Evolutionary conservation across 805 yeast species (phyloP).

Genomic region (Candida schatavii): DNA sequence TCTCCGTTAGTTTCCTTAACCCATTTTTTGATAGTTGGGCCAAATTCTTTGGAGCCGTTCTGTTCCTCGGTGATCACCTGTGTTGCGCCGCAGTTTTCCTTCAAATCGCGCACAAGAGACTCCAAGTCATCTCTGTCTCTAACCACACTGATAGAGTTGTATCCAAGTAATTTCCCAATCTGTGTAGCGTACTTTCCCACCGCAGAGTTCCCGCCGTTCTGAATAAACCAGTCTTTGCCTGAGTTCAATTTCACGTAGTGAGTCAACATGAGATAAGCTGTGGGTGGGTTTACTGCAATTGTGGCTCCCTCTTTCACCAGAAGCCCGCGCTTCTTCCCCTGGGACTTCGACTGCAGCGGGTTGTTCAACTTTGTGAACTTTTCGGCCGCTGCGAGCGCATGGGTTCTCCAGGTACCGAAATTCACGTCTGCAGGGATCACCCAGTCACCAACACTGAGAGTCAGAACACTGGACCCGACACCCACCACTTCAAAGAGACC

Average conservation of each 20-base stretch:
- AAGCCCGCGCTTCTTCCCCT: constrained; percentile 30
- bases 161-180: constrained; percentile 72
- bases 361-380: constrained; percentile 59
- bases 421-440: constrained; percentile 74
- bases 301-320: constrained; percentile 73
- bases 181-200: constrained; percentile 93
- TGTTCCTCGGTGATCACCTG: constrained; percentile 88
- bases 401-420: constrained; percentile 94
- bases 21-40: constrained; percentile 55
- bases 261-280: constrained; percentile 86
- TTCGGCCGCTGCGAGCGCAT: constrained; percentile 52
- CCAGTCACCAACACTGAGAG: constrained; percentile 75
- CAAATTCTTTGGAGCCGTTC: constrained; percentile 65
- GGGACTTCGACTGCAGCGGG: constrained; percentile 43
- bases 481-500: constrained; percentile 85
- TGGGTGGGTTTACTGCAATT: constrained; percentile 85
- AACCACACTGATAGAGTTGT: constrained; percentile 82
- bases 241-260: constrained; percentile 58
- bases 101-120: constrained; percentile 51
- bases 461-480: constrained; percentile 52
- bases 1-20: constrained; percentile 46
- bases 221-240: constrained; percentile 85
- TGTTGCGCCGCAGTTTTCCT: constrained; percentile 69
- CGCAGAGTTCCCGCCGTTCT: constrained; percentile 94
- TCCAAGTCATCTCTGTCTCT: constrained; percentile 81